These are phyloP conservation scores for Moringa oleifera DNA, from an alignment of 345 rosid species.

Conservation along the genomic window DNA sequence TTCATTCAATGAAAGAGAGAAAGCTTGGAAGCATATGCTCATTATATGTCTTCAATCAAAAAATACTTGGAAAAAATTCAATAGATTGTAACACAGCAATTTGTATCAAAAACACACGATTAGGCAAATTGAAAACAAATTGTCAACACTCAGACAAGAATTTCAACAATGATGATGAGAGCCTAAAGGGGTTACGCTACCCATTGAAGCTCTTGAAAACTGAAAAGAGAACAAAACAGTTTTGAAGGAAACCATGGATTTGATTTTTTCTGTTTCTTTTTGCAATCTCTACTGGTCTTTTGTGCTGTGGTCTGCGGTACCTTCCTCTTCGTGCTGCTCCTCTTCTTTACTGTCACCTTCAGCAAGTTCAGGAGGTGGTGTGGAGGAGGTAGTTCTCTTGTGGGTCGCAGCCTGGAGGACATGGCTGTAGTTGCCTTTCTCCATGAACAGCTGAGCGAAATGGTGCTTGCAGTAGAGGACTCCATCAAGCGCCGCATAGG, in stretches of 20 bases:
- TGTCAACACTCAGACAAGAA: background rate
- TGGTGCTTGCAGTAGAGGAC: constrained; percentile 95
- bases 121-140: background rate
- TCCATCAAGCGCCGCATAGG: constrained; percentile 81
- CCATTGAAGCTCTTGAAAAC: too few species aligned
- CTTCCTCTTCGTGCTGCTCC: background rate
- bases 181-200: background rate
- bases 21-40: too few species aligned
- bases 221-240: background rate
- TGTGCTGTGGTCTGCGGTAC: background rate
- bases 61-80: background rate
- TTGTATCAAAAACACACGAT: background rate
- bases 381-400: constrained; percentile 47
- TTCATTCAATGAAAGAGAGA: too few species aligned
- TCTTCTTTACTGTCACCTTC: constrained; percentile 18
- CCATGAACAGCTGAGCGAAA: constrained; percentile 90
- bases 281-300: background rate
- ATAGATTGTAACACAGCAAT: background rate
- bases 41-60: background rate
- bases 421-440: constrained; percentile 86
- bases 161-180: background rate
- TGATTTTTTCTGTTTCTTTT: background rate
- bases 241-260: background rate
- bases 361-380: constrained; percentile 44
- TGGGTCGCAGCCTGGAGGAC: constrained; percentile 70